phyloP scores from a whole-genome alignment of 169 alveolate species.

The Plasmodium adleri region DNA sequence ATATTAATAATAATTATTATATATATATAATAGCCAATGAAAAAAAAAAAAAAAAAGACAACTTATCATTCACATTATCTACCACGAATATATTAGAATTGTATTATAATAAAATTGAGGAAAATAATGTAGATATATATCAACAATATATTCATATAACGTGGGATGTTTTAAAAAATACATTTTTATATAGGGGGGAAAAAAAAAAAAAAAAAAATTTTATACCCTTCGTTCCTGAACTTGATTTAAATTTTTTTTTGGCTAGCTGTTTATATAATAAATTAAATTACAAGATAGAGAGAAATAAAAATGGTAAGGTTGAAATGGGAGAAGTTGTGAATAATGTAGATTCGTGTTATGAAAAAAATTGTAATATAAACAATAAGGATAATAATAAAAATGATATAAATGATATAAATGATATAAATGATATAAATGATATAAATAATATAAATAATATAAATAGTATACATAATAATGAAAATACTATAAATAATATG shows the following conservation, averaged over 20 bases:
- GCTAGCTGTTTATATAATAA: constrained; percentile 70
- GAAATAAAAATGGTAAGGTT: not conserved
- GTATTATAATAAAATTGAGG: constrained; percentile 15
- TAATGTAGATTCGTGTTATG: not conserved
- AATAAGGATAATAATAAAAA: not conserved
- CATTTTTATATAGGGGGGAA: constrained; percentile 7
- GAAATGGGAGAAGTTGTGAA: not conserved
- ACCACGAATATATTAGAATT: constrained; percentile 41
- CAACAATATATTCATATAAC: constrained; percentile 19
- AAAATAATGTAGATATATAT: not conserved
- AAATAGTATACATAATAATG: not conserved
- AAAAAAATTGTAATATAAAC: no score
- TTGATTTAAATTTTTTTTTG: constrained; percentile 63
- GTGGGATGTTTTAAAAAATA: constrained; percentile 32
- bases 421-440: no score
- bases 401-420: not conserved
- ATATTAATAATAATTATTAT: constrained; percentile 39
- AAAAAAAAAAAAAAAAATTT: constrained; percentile 7
- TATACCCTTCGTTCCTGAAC: constrained; percentile 49
- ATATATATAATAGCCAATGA: constrained; percentile 26
- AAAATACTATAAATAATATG: no score
- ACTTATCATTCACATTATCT: constrained; percentile 28
- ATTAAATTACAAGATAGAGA: constrained; percentile 35
- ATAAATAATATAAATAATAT: not conserved
- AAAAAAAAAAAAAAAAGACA: constrained; percentile 9